These are phyloP conservation scores for Arthroderma sp. DNA, from an alignment of 2,329 filamentous ascomycete genomes.

Conservation along the genomic window DNA sequence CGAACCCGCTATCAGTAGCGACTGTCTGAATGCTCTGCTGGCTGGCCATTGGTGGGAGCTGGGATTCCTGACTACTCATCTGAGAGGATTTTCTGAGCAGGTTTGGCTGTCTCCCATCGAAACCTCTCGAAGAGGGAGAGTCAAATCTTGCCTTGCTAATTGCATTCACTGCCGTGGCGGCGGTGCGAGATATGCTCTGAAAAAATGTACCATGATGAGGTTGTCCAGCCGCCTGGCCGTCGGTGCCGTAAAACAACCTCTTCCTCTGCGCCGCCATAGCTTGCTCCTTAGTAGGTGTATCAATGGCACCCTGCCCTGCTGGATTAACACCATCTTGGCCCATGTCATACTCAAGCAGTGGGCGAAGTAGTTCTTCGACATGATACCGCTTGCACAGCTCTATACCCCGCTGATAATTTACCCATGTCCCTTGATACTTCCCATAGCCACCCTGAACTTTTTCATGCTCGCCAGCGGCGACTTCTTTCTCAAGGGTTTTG, in stretches of 20 bases:
- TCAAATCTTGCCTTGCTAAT: conserved; percentile 94
- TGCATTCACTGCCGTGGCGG: conserved; percentile 83
- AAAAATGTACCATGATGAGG: conserved; percentile 76
- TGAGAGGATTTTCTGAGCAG: conserved; percentile 61
- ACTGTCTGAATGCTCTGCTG: conserved; percentile 65
- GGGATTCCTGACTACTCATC: conserved; percentile 47
- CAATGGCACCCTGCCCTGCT: conserved; percentile 61
- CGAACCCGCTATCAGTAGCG: conserved; percentile 61
- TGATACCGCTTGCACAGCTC: conserved; percentile 74
- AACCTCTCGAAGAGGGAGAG: conserved; percentile 59
- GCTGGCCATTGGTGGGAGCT: conserved; percentile 52
- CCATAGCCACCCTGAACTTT: conserved; percentile 98
- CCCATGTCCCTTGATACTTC: conserved; percentile 99
- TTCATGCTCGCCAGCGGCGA: conserved; percentile 88
- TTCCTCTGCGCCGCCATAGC: conserved; percentile 94
- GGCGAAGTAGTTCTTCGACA: conserved; percentile 35
- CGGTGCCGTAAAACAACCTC: conserved; percentile 69
- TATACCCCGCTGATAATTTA: conserved; percentile 79
- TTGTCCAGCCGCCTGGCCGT: conserved; percentile 52
- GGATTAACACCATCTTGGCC: conserved; percentile 45
- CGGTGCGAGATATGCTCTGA: conserved; percentile 88
- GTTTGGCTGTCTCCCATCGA: conserved; percentile 51
- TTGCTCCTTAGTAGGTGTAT: conserved; percentile 96
- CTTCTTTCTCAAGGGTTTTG: conserved; percentile 96
- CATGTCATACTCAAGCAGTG: conserved; percentile 38